These are phyloP conservation scores for Tuber magnatum DNA, from an alignment of 495 filamentous ascomycete species.

Conservation along the genomic window DNA sequence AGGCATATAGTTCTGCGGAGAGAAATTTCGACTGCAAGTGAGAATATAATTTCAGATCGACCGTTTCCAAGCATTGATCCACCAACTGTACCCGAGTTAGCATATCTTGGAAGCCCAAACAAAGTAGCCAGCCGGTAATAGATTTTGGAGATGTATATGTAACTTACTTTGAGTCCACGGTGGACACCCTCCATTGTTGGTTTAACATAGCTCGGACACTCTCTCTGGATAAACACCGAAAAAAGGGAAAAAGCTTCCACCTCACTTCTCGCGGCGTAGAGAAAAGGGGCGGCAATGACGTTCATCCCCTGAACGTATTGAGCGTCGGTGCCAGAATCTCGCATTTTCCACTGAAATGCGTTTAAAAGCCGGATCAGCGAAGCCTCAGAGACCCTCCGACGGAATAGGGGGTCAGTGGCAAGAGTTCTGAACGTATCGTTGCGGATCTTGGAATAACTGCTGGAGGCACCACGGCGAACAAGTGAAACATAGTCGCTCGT, in stretches of 20 bases:
- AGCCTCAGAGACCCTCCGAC: slow-evolving; percentile 87
- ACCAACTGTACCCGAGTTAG: slow-evolving; percentile 51
- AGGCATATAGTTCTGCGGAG: slow-evolving; percentile 92
- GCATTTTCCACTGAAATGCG: slow-evolving; percentile 85
- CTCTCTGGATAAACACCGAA: slow-evolving; percentile 74
- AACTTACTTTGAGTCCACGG: slow-evolving; percentile 58
- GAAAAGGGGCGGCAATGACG: slow-evolving; percentile 93
- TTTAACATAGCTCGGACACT: slow-evolving; percentile 89
- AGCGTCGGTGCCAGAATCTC: slow-evolving; percentile 61
- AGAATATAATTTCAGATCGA: slow-evolving; percentile 76
- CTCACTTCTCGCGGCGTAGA: slow-evolving; percentile 91
- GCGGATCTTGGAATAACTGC: slow-evolving; percentile 91
- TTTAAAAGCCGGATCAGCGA: slow-evolving; percentile 94
- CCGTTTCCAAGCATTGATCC: slow-evolving; percentile 79
- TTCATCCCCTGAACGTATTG: slow-evolving; percentile 98
- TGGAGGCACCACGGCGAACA: slow-evolving; percentile 85
- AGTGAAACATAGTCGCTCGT: slow-evolving; percentile 84
- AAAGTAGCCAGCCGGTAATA: background rate
- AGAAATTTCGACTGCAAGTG: slow-evolving; percentile 79
- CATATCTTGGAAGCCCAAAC: background rate
- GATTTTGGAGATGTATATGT: background rate
- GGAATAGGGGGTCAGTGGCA: slow-evolving; percentile 90
- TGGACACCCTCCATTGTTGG: slow-evolving; percentile 98
- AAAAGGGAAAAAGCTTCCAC: slow-evolving; percentile 91
- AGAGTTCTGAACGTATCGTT: slow-evolving; percentile 97